Evolutionary conservation across 495 filamentous ascomycete species (phyloP), one percentile per base, ranked within the genome.

Genomic region (Hypoxylon lienhwacheense): DNA sequence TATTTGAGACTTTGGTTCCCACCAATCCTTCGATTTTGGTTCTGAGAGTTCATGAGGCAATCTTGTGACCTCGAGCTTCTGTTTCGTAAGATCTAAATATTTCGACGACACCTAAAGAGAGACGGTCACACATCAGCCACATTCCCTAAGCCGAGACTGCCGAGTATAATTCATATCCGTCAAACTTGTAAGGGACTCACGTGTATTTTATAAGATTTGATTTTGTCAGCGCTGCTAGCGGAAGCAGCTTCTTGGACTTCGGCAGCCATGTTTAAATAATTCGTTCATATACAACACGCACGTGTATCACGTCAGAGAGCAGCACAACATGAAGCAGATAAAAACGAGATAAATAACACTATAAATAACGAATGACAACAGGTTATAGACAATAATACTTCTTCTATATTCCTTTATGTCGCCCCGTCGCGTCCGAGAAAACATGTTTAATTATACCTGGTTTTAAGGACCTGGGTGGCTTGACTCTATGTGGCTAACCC

Each of bases 51-150:
- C 76, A 61, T 75, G 78, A 41, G 80, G 80, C 20, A 83, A 65
- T 33, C 79, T 69, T 10, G 78, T 77, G 25, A 81, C 66, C 53
- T 81, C 77, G 15, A 83, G 70, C 54, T 83, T 83, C 61, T 75
- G 73, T 53, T 61, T 71, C 29, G 78, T 79, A 35, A 80, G 71
- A 35, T 79, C 70, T 0, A 81, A 67, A 57, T 81, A 76, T 55
- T 72, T 76, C 20, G 66, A 73, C 3, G 75, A 77, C 12, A 78
- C 70, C 77, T 81, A 36, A 19, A 0, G 17, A 20, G 7, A n/a
- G 19, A 22, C 25, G 32, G 6, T 6, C 28, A 25, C 12, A 19
- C 3, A 32, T 59, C 36, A 55, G 46, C 52, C 48, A 62, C 51
- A 44, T 10, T 42, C 12, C 21, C 17, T 11, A 10, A 31, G n/a